Percentiles rank a stretch among this genome's conserved stretches.
phyloP scores from a whole-genome alignment of 116 monocot species.

The Trichopus zeylanicus region DNA sequence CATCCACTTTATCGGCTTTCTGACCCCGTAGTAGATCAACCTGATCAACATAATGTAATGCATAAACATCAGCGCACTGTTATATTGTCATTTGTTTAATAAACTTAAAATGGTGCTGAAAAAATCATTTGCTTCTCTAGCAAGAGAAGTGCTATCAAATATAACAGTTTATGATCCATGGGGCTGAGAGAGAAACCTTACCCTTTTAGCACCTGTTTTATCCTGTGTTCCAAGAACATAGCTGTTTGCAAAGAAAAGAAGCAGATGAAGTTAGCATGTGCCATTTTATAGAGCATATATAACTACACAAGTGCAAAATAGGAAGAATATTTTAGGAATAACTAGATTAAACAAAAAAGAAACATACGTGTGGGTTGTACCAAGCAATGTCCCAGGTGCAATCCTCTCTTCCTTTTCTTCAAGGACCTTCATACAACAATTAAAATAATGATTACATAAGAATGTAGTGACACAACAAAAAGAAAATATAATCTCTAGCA shows the following conservation, averaged over 20 bases:
- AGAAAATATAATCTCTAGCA: too few relatives aligned
- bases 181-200: conserved; percentile 13
- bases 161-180: not conserved
- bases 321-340: not conserved
- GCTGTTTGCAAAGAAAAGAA: conserved; percentile 26
- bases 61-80: too few relatives aligned
- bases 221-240: conserved; percentile 76
- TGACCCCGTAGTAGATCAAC: conserved; percentile 96
- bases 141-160: too few relatives aligned
- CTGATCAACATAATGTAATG: conserved; percentile 16
- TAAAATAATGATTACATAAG: not conserved
- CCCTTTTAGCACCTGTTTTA: conserved; percentile 79
- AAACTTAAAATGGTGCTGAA: too few relatives aligned
- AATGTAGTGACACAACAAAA: not conserved
- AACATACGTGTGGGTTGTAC: conserved; percentile 81
- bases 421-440: conserved; percentile 57
- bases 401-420: conserved; percentile 98
- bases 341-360: not conserved
- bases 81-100: too few relatives aligned
- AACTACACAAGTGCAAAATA: not conserved
- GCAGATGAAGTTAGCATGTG: not conserved
- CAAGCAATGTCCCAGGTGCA: conserved; percentile 87
- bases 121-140: too few relatives aligned
- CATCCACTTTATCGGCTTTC: conserved; percentile 97
- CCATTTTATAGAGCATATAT: not conserved